Evolutionary conservation across 2,329 filamentous ascomycete genomes (phyloP).

Genomic region (Claviceps pazoutovae): DNA sequence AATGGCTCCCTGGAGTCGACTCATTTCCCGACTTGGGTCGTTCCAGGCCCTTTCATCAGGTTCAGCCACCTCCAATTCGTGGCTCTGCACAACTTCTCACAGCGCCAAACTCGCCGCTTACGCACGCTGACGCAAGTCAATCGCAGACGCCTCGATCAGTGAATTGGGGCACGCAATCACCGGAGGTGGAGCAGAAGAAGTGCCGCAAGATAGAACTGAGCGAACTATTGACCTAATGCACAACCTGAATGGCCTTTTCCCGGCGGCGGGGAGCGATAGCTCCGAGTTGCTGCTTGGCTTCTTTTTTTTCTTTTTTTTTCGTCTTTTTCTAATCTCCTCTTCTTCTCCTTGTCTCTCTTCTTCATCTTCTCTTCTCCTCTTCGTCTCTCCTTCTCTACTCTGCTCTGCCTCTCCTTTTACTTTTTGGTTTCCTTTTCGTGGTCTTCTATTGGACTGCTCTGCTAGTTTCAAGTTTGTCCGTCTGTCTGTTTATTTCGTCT

Average conservation of each 20-base stretch:
- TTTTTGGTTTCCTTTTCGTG: no score
- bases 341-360: no score
- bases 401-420: no score
- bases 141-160: neutral
- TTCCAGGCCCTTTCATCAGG: neutral
- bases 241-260: neutral
- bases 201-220: neutral
- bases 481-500: neutral
- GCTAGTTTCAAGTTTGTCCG: no score
- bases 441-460: no score
- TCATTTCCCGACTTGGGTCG: neutral
- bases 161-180: neutral
- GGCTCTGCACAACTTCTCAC: neutral
- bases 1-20: neutral
- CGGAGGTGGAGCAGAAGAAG: neutral
- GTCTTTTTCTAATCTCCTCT: neutral
- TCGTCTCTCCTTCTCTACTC: no score
- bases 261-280: neutral
- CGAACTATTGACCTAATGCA: neutral
- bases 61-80: conserved; percentile 1
- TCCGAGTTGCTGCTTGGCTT: neutral
- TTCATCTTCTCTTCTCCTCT: neutral
- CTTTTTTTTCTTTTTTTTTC: neutral
- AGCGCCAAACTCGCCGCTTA: neutral
- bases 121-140: neutral